Conservation (phyloP, 805 yeast genomes). For the Candida loeiensis region DNA sequence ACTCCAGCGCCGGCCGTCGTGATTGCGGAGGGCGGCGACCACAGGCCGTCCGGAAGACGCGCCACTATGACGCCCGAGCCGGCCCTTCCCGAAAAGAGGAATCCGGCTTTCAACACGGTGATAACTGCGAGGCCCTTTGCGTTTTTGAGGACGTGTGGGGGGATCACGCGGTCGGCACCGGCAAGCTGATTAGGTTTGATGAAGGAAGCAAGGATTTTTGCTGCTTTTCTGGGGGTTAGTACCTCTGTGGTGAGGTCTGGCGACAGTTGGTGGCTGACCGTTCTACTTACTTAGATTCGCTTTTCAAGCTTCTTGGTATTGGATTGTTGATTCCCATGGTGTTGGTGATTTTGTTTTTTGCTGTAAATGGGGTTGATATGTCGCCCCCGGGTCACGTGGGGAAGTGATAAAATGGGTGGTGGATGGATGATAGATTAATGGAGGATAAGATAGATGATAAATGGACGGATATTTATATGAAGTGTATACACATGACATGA, state of each 20-base stretch:
- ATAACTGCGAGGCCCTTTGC: slow-evolving; percentile 92
- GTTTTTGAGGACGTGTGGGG: slow-evolving; percentile 78
- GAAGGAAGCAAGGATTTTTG: slow-evolving; percentile 83
- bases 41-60: slow-evolving; percentile 86
- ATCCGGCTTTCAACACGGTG: slow-evolving; percentile 96
- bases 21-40: slow-evolving; percentile 98
- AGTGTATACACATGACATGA: too few species aligned
- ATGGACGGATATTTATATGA: too few species aligned
- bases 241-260: neutral
- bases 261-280: neutral
- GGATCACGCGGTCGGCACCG: slow-evolving; percentile 85
- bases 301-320: slow-evolving; percentile 81
- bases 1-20: slow-evolving; percentile 98
- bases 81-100: slow-evolving; percentile 92
- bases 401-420: neutral
- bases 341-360: slow-evolving; percentile 2
- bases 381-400: slow-evolving; percentile 5
- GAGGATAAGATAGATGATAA: neutral
- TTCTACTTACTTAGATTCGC: slow-evolving; percentile 75
- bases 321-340: slow-evolving; percentile 78
- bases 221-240: slow-evolving; percentile 70
- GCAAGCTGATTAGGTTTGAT: slow-evolving; percentile 91
- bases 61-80: slow-evolving; percentile 97
- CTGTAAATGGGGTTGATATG: neutral
- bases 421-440: neutral